Conservation (phyloP, 345 rosid species). For the Firmiana major region DNA sequence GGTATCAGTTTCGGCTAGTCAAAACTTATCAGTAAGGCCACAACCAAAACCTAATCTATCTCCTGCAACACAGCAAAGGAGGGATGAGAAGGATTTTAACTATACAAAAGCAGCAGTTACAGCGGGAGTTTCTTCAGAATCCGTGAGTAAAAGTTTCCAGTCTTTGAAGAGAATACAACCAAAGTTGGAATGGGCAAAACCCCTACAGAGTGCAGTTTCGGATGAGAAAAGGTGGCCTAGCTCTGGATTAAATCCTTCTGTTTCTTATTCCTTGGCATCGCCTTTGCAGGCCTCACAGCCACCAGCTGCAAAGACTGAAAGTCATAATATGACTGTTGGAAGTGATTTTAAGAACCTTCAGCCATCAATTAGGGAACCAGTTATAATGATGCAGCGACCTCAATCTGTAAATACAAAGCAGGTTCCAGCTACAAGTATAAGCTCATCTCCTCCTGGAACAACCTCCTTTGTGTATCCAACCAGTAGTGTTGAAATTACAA, state of each 20-base stretch:
- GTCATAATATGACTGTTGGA: constrained; percentile 41
- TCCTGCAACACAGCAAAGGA: constrained; percentile 42
- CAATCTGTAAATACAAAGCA: constrained; percentile 56
- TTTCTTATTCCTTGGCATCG: constrained; percentile 51
- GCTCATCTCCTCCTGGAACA: constrained; percentile 50
- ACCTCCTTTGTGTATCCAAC: constrained; percentile 48
- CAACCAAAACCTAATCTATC: constrained; percentile 30
- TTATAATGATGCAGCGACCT: constrained; percentile 64
- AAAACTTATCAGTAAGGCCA: constrained; percentile 33
- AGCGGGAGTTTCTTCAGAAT: constrained; percentile 32
- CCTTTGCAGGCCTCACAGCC: constrained; percentile 51
- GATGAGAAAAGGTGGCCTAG: constrained; percentile 57
- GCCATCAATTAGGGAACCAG: constrained; percentile 53
- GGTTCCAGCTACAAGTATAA: constrained; percentile 41
- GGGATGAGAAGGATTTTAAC: constrained; percentile 64
- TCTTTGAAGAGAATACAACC: constrained; percentile 54
- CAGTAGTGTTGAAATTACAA: constrained; percentile 44
- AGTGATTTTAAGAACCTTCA: constrained; percentile 51
- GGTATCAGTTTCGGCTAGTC: constrained; percentile 31
- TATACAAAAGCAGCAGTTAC: constrained; percentile 41
- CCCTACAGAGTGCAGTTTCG: constrained; percentile 42
- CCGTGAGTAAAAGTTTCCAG: constrained; percentile 40
- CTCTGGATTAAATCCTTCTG: constrained; percentile 42
- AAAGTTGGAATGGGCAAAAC: constrained; percentile 63
- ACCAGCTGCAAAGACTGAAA: constrained; percentile 42